Conservation (phyloP, 768 basidiomycete genomes). For the Trametes coccinea region DNA sequence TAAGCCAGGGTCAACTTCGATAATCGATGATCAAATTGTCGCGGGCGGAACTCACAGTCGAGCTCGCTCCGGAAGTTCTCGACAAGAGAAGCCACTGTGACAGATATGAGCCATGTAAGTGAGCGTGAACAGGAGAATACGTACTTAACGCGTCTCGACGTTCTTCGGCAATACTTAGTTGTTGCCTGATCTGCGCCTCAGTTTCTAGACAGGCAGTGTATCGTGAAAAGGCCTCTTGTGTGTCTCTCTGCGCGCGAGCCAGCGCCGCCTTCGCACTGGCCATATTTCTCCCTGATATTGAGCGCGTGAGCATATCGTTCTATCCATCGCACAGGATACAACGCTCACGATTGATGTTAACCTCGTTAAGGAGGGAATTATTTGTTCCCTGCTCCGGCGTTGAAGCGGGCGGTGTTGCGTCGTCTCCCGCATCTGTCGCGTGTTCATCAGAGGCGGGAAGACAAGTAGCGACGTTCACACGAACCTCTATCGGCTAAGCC, state of each 20-base stretch:
- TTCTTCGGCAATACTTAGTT: constrained; percentile 64
- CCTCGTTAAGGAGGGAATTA: constrained; percentile 23
- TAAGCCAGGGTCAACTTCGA: not conserved
- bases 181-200: constrained; percentile 65
- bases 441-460: not conserved
- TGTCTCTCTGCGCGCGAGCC: constrained; percentile 67
- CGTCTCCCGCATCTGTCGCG: constrained; percentile 3
- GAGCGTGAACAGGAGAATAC: constrained; percentile 11
- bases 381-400: constrained; percentile 14
- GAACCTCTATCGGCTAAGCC: constrained; percentile 21
- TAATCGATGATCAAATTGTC: not conserved
- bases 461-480: not conserved
- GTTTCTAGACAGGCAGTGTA: constrained; percentile 70
- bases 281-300: constrained; percentile 54
- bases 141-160: constrained; percentile 62
- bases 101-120: not conserved
- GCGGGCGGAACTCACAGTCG: constrained; percentile 23
- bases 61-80: constrained; percentile 25
- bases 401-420: constrained; percentile 10
- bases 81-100: constrained; percentile 28
- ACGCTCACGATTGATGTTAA: constrained; percentile 45
- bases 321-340: not conserved
- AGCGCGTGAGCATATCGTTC: constrained; percentile 10
- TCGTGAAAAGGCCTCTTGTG: constrained; percentile 68
- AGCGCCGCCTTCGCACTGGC: constrained; percentile 61